Evolutionary conservation across 306 rosid genomes (phyloP).

Genomic region (Cicer chorassanicum): DNA sequence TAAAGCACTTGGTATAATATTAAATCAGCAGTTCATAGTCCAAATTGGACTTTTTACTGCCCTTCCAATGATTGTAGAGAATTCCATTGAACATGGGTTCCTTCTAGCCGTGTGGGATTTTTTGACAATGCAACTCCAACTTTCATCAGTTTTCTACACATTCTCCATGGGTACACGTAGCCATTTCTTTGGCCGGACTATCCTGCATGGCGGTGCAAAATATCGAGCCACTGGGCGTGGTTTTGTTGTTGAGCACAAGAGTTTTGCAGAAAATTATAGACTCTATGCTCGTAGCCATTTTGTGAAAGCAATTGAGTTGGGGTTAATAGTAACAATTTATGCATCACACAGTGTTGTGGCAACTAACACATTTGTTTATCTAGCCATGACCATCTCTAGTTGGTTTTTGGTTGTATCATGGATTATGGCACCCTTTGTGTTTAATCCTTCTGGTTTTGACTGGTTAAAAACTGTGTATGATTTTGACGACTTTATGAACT

Average conservation of each 20-base stretch:
- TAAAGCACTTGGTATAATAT: constrained; percentile 62
- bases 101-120: constrained; percentile 83
- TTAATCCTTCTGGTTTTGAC: constrained; percentile 90
- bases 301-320: constrained; percentile 88
- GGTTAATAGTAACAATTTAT: constrained; percentile 72
- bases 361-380: constrained; percentile 65
- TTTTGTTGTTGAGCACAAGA: constrained; percentile 84
- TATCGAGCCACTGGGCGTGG: constrained; percentile 95
- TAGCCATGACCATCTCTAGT: constrained; percentile 76
- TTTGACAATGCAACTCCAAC: constrained; percentile 86
- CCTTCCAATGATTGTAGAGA: constrained; percentile 91
- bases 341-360: constrained; percentile 70
- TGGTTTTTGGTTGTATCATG: constrained; percentile 86
- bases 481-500: constrained; percentile 78
- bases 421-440: constrained; percentile 84
- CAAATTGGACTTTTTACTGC: constrained; percentile 88
- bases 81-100: constrained; percentile 84
- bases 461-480: constrained; percentile 89
- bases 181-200: constrained; percentile 81
- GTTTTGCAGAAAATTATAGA: constrained; percentile 88
- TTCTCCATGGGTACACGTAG: constrained; percentile 87
- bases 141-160: constrained; percentile 85
- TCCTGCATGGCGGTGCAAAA: constrained; percentile 93
- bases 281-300: constrained; percentile 92
- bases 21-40: constrained; percentile 79